Evolutionary conservation across 352 stramenopile species (phyloP).

Genomic region (Pythium rishiriense): DNA sequence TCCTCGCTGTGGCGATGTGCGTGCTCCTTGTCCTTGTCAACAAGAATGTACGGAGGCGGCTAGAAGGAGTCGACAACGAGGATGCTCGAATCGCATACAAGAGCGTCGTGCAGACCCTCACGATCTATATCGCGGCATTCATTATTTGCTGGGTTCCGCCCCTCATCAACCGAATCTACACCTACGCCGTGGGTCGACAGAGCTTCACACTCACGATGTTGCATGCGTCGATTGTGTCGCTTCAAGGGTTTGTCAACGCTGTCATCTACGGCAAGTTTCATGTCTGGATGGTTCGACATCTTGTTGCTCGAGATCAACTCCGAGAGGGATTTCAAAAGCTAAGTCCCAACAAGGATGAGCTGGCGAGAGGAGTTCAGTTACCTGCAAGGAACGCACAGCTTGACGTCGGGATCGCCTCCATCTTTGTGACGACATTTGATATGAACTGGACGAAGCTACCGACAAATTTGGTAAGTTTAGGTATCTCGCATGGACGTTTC

Average conservation of each 20-base stretch:
- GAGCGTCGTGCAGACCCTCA: conserved; percentile 83
- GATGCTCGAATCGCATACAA: conserved; percentile 80
- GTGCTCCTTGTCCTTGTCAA: conserved; percentile 74
- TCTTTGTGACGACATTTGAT: conserved; percentile 82
- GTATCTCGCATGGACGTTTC: too few species aligned
- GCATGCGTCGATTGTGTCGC: conserved; percentile 74
- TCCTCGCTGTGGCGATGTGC: conserved; percentile 50
- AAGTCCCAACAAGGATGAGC: not conserved
- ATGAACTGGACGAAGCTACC: conserved; percentile 72
- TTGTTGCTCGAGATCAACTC: conserved; percentile 12
- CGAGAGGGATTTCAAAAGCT: not conserved
- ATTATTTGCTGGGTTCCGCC: conserved; percentile 77
- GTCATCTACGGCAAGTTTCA: conserved; percentile 89
- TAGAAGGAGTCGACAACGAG: conserved; percentile 71
- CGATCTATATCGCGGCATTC: conserved; percentile 77
- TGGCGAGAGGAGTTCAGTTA: not conserved
- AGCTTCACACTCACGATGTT: conserved; percentile 67
- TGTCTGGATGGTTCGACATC: conserved; percentile 71
- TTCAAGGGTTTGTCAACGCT: conserved; percentile 83
- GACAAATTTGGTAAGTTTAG: conserved; percentile 45
- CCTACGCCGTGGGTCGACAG: conserved; percentile 45
- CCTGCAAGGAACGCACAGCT: not conserved
- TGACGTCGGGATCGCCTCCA: conserved; percentile 47
- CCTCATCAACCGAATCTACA: conserved; percentile 62
- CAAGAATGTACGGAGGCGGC: conserved; percentile 71